A percentile compares a stretch with the other conserved stretches of the same genome.
These are phyloP conservation scores for Euryodendron excelsum DNA, from an alignment of 148 eudicot genomes.

Conservation along the genomic window DNA sequence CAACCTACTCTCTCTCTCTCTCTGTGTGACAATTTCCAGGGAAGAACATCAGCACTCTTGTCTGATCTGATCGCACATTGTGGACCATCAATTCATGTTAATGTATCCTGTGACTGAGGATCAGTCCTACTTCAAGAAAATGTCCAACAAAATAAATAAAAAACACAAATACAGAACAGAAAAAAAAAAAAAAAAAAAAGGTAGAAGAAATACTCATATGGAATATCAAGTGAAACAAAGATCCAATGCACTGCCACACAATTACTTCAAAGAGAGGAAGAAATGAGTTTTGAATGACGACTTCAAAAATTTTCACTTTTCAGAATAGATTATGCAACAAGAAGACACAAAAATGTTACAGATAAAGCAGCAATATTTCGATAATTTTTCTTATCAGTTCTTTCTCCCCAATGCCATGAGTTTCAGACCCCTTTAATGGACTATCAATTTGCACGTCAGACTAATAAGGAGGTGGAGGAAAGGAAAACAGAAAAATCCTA, in stretches of 20 bases:
- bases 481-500: background rate
- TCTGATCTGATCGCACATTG: too few relatives aligned
- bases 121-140: too few relatives aligned
- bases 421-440: background rate
- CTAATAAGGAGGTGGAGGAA: background rate
- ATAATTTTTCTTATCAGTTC: background rate
- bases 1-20: too few relatives aligned
- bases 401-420: background rate
- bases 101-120: too few relatives aligned
- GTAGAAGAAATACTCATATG: background rate
- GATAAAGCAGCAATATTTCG: background rate
- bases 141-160: too few relatives aligned
- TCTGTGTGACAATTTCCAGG: too few relatives aligned
- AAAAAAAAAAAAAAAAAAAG: too few relatives aligned
- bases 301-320: background rate
- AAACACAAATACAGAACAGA: too few relatives aligned
- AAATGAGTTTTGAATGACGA: background rate
- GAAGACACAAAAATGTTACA: background rate
- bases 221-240: background rate
- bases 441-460: conserved; percentile 4
- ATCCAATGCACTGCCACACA: background rate
- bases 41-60: too few relatives aligned
- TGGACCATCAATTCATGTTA: too few relatives aligned
- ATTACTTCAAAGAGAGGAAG: background rate
- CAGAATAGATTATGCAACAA: background rate